Conservation (phyloP, 2,329 filamentous ascomycete genomes). For the Paraphoma sp. region DNA sequence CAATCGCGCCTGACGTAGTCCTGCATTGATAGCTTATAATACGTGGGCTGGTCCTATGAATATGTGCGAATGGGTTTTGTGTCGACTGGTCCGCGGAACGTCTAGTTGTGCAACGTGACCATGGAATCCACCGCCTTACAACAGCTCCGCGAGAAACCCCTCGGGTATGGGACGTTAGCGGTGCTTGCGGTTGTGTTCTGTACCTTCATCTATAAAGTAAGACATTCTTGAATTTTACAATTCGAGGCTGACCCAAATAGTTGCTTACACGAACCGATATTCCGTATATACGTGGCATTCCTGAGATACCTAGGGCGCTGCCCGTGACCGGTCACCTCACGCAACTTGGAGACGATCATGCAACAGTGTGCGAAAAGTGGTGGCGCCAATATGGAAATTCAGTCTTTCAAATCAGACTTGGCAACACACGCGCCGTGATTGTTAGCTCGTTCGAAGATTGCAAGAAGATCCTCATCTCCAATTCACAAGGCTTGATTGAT, state of each 20-base stretch:
- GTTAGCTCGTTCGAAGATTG: slow-evolving; percentile 62
- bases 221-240: not conserved
- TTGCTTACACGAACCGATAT: slow-evolving; percentile 53
- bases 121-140: not conserved
- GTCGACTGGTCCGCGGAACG: too few relatives aligned
- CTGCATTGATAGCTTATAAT: not conserved
- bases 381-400: slow-evolving; percentile 57
- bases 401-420: slow-evolving; percentile 61
- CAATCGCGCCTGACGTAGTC: not conserved
- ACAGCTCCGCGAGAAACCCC: not conserved
- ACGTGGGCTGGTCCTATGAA: not conserved
- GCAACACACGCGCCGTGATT: slow-evolving; percentile 61
- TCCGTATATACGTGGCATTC: slow-evolving; percentile 57
- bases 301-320: slow-evolving; percentile 58
- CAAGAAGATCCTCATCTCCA: slow-evolving; percentile 57
- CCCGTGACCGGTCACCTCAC: slow-evolving; percentile 60
- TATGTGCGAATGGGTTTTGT: too few relatives aligned
- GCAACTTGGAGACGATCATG: slow-evolving; percentile 61
- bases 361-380: slow-evolving; percentile 59
- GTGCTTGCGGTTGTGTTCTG: not conserved
- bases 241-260: not conserved
- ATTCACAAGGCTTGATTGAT: slow-evolving; percentile 60
- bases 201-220: slow-evolving; percentile 11
- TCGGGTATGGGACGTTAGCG: not conserved
- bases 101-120: not conserved